Base-by-base conservation (phyloP, 106 monocot species). In the Apostasia shenzhenica region DNA sequence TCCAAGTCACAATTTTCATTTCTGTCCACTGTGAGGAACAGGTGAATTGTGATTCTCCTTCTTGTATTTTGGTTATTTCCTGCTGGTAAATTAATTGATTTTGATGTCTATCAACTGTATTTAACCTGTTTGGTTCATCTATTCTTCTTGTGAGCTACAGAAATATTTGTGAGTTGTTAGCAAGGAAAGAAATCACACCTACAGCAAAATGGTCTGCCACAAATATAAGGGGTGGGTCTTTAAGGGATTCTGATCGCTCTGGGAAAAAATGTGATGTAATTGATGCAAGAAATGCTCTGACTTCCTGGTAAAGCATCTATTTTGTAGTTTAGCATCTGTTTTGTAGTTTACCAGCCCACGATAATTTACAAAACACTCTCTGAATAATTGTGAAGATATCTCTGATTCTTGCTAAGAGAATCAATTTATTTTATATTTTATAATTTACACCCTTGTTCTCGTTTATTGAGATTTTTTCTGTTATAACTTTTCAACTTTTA, bases 131-230 rank as follows among this genome's bases (percentile, higher is more conserved):
- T 62, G 12, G 45, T 45, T 43, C 13, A 10, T 45, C 39, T 13
- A 50, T 60, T 59, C n/a, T 47, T 37, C 38, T 57, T 65, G 43
- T 73, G 45, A 13, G 70, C 72, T 2, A 59, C 56, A 85, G 73
- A 71, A 97, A 87, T 74, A 73, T 97, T 41, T 85, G 62, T 53
- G 74, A 50, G 67, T 64, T 92, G 42, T 71, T 97, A 79, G 79
- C 86, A 68, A 76, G 66, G 77, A 82, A 92, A 67, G 95, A 97
- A 72, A 81, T 97, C 48, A 89, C 89, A 57, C 91, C 95, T 67
- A 82, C 70, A 70, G 58, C 78, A 65, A 97, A 73, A 67, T 62
- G 73, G 39, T 77, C 78, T 13, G 79, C 79, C 2, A 89, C 82
- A 70, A 84, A 43, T 54, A 57, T 89, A 1, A 75, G 74, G 82